Conservation (phyloP, 805 yeast genomes). For the Lachancea meyersii region DNA sequence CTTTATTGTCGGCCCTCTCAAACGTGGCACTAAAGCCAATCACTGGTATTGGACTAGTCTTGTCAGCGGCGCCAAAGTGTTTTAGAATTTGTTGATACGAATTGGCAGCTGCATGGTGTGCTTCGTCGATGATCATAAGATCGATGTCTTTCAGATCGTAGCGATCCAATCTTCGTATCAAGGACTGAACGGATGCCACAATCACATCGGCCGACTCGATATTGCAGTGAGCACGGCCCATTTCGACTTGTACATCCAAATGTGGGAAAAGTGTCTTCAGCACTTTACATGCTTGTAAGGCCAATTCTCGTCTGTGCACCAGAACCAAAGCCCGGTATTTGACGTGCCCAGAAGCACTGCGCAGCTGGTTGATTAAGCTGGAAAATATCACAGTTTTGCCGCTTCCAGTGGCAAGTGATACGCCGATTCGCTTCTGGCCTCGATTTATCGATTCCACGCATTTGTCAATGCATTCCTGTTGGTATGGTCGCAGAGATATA, state of each 20-base stretch:
- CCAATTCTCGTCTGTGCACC: constrained; percentile 78
- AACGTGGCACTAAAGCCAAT: constrained; percentile 89
- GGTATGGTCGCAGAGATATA: constrained; percentile 47
- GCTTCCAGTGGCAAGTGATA: constrained; percentile 88
- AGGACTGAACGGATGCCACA: constrained; percentile 71
- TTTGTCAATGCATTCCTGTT: constrained; percentile 56
- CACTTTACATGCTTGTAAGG: constrained; percentile 57
- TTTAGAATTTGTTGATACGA: constrained; percentile 55
- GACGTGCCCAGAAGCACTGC: neutral
- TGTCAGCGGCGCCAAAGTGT: constrained; percentile 47
- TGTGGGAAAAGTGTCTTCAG: constrained; percentile 45
- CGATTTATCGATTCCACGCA: constrained; percentile 44
- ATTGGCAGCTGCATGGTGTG: constrained; percentile 80
- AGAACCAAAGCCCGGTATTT: constrained; percentile 43
- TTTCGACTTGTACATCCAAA: constrained; percentile 55
- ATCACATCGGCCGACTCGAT: constrained; percentile 48
- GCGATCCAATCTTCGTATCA: constrained; percentile 42
- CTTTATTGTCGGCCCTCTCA: constrained; percentile 63
- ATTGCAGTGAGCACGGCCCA: constrained; percentile 44
- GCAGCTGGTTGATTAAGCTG: constrained; percentile 41
- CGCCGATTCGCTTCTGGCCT: constrained; percentile 59
- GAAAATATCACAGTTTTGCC: constrained; percentile 85
- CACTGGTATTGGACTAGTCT: constrained; percentile 44
- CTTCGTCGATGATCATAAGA: constrained; percentile 79
- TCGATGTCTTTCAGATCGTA: constrained; percentile 54